Conservation (phyloP, 2,329 filamentous ascomycete species). For the Dendryphion nanum region DNA sequence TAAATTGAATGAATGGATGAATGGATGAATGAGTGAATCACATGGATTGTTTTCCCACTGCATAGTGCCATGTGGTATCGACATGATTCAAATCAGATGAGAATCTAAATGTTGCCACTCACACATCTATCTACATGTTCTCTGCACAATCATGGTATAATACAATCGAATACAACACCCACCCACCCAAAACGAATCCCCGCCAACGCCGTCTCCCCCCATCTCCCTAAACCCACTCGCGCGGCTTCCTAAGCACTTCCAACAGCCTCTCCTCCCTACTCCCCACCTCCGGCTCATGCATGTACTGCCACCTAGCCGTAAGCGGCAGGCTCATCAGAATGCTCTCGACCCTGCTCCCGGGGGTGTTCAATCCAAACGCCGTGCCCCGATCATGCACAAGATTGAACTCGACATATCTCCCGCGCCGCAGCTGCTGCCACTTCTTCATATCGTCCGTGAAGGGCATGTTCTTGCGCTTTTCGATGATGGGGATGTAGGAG, state of each 20-base stretch:
- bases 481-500: conserved; percentile 84
- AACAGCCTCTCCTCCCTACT: conserved; percentile 78
- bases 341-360: conserved; percentile 87
- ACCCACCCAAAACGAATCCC: too few relatives aligned
- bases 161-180: too few relatives aligned
- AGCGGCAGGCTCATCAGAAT: conserved; percentile 96
- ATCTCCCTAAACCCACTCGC: conserved; percentile 65
- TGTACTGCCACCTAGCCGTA: conserved; percentile 93
- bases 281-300: conserved; percentile 78
- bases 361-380: conserved; percentile 89
- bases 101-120: too few relatives aligned
- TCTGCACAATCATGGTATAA: too few relatives aligned
- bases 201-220: too few relatives aligned
- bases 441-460: conserved; percentile 84
- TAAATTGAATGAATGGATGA: too few relatives aligned
- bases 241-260: conserved; percentile 64
- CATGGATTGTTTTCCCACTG: too few relatives aligned
- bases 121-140: too few relatives aligned
- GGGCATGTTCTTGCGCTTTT: conserved; percentile 86
- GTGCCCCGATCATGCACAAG: conserved; percentile 95
- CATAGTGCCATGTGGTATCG: too few relatives aligned
- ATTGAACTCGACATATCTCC: conserved; percentile 98
- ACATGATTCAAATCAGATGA: too few relatives aligned
- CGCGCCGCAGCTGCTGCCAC: conserved; percentile 93
- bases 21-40: too few relatives aligned